Evolutionary conservation across 768 basidiomycete species (phyloP).

Genomic region (Panellus pusillus): DNA sequence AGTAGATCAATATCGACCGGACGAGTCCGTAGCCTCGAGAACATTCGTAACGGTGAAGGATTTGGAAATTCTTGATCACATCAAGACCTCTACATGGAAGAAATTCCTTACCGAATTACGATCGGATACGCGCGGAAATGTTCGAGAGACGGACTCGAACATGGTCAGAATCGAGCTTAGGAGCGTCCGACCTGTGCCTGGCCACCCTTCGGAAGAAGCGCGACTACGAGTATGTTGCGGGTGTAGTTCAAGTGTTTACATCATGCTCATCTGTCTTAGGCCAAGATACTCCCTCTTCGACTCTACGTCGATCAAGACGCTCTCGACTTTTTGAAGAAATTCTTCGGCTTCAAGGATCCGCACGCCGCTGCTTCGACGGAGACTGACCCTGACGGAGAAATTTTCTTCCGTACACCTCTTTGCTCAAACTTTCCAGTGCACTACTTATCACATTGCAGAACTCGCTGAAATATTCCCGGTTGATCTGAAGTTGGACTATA

Average conservation of each 20-base stretch:
- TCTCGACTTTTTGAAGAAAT: slow-evolving; percentile 95
- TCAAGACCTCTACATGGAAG: slow-evolving; percentile 98
- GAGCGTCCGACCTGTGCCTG: slow-evolving; percentile 70
- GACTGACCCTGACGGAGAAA: slow-evolving; percentile 46
- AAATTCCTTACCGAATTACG: slow-evolving; percentile 90
- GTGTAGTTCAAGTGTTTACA: slow-evolving; percentile 13
- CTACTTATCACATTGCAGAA: slow-evolving; percentile 46
- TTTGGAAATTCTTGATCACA: slow-evolving; percentile 92
- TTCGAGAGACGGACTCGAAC: slow-evolving; percentile 87
- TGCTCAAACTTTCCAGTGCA: neutral
- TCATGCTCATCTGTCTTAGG: slow-evolving; percentile 43
- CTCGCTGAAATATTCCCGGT: slow-evolving; percentile 94
- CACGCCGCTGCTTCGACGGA: slow-evolving; percentile 37
- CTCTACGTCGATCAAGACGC: slow-evolving; percentile 98
- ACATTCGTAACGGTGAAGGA: slow-evolving; percentile 68
- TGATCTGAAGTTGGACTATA: slow-evolving; percentile 96
- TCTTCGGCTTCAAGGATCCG: slow-evolving; percentile 84
- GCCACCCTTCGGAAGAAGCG: slow-evolving; percentile 69
- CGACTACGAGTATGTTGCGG: slow-evolving; percentile 62
- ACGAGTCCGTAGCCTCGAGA: slow-evolving; percentile 60
- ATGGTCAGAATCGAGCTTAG: slow-evolving; percentile 90
- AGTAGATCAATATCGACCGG: slow-evolving; percentile 61
- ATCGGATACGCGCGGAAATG: slow-evolving; percentile 81
- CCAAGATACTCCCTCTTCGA: slow-evolving; percentile 85
- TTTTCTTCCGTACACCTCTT: slow-evolving; percentile 63